Evolutionary conservation across 441 rosid species (phyloP).

Genomic region (Adansonia grandidieri): DNA sequence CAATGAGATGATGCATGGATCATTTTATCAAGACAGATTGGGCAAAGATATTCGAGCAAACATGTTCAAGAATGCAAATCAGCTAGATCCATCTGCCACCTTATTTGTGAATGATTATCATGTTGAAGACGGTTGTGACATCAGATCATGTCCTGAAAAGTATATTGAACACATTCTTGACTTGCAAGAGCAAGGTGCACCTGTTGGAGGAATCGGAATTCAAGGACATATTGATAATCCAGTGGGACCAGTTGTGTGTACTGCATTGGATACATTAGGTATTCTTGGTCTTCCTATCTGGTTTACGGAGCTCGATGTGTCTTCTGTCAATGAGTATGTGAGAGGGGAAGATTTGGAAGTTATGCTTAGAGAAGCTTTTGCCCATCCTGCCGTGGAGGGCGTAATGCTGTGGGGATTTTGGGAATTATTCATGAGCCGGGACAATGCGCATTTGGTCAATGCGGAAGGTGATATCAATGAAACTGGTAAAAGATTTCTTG

Average conservation of each 20-base stretch:
- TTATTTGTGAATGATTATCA: slow-evolving; percentile 92
- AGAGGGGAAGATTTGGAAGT: slow-evolving; percentile 86
- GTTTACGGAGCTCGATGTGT: slow-evolving; percentile 92
- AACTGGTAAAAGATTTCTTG: slow-evolving; percentile 64
- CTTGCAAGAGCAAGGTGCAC: slow-evolving; percentile 81
- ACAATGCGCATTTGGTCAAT: slow-evolving; percentile 61
- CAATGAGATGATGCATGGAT: slow-evolving; percentile 95
- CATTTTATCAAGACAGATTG: slow-evolving; percentile 72
- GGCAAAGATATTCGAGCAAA: slow-evolving; percentile 64
- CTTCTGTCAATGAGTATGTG: slow-evolving; percentile 68
- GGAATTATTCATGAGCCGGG: slow-evolving; percentile 84
- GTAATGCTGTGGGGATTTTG: slow-evolving; percentile 95
- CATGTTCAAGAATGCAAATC: slow-evolving; percentile 81
- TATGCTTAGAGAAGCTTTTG: slow-evolving; percentile 84
- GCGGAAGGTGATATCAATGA: slow-evolving; percentile 85
- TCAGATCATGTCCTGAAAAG: slow-evolving; percentile 70
- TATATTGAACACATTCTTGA: slow-evolving; percentile 61
- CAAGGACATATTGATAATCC: slow-evolving; percentile 91
- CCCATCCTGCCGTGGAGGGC: slow-evolving; percentile 90
- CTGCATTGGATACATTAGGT: slow-evolving; percentile 76
- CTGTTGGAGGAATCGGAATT: slow-evolving; percentile 84
- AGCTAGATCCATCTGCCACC: slow-evolving; percentile 73
- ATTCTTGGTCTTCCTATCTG: slow-evolving; percentile 82
- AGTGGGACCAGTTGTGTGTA: slow-evolving; percentile 69
- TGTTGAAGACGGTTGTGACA: slow-evolving; percentile 73